These are phyloP conservation scores for Podospora appendiculata DNA, from an alignment of 495 filamentous ascomycete genomes.

Conservation along the genomic window DNA sequence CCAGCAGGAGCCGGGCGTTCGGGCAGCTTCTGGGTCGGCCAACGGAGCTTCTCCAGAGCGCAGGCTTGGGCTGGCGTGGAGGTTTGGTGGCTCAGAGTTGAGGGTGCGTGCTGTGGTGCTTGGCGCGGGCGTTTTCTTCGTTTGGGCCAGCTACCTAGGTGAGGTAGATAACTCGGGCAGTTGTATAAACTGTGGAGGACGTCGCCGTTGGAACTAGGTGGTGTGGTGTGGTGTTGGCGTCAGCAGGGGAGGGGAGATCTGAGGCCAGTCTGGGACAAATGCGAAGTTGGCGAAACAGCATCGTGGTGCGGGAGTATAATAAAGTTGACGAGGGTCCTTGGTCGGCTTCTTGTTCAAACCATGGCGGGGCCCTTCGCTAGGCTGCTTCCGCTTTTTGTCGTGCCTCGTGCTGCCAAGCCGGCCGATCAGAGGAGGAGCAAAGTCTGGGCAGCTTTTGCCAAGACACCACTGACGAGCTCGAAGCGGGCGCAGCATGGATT, in stretches of 20 bases:
- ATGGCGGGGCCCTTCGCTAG: slow-evolving; percentile 18
- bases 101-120: no score
- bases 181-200: no score
- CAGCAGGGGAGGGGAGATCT: slow-evolving; percentile 8
- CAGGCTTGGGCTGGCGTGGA: no score
- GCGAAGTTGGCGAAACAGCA: slow-evolving; percentile 15
- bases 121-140: no score
- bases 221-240: background rate
- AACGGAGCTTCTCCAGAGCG: no score
- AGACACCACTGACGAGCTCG: slow-evolving; percentile 4
- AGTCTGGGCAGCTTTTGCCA: slow-evolving; percentile 4
- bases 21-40: no score
- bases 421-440: slow-evolving; percentile 11
- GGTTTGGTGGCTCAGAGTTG: no score
- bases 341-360: slow-evolving; percentile 6
- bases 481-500: background rate
- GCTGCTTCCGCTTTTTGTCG: background rate
- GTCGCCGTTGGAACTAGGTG: background rate
- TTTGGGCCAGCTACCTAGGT: no score
- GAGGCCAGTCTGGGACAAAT: slow-evolving; percentile 8
- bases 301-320: slow-evolving; percentile 6
- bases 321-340: slow-evolving; percentile 1
- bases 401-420: slow-evolving; percentile 4
- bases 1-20: no score
- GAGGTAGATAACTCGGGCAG: no score